Evolutionary conservation across 306 rosid genomes (phyloP), one percentile per base, ranked within the genome.

Genomic region (Rosa lucieae): DNA sequence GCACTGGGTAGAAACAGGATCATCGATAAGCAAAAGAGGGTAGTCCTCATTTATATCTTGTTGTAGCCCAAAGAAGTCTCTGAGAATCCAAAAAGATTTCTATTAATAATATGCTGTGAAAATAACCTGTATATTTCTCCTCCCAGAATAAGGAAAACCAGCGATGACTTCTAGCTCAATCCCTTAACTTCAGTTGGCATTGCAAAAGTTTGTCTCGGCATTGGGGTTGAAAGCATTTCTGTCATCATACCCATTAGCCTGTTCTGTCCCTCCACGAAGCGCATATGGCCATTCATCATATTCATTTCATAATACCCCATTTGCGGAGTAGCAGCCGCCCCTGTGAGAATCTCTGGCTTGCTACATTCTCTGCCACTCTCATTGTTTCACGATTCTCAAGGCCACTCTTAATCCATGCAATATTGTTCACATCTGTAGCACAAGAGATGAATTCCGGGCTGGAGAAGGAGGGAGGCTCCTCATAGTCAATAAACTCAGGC

Each of bases 361-460:
- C 76, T 10, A 75, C 44, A 32, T 79, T 76, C 26, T 72, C 89
- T 39, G 88, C 67, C 12, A 77, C 74, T 56, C 77, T 78, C 11
- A 70, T 10, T 10, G 65, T 40, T 37, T 83, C 67, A 67, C 53
- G 74, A 37, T 79, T 89, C 83, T 87, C 87, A 73, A 90, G 91
- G 74, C 91, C 91, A 83, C 93, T 90, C 88, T 88, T 88, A 67
- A 92, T 90, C 94, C 94, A 92, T 61, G 92, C 91, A 70, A 90
- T 88, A 55, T 79, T 88, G 88, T 92, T 92, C 75, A 88, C 78
- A 73, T 92, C 94, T 55, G 94, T 88, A 39, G 90, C 87, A 62
- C 87, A 78, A 8, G 94, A 90, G 82, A 88, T 79, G 63, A 90
- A 66, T 75, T 90, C 90, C 63, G 87, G 84, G 76, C 92, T 89